Evolutionary conservation across 768 basidiomycete genomes (phyloP), one percentile per base, ranked within the genome.

Genomic region (Phaeotremella fagi): DNA sequence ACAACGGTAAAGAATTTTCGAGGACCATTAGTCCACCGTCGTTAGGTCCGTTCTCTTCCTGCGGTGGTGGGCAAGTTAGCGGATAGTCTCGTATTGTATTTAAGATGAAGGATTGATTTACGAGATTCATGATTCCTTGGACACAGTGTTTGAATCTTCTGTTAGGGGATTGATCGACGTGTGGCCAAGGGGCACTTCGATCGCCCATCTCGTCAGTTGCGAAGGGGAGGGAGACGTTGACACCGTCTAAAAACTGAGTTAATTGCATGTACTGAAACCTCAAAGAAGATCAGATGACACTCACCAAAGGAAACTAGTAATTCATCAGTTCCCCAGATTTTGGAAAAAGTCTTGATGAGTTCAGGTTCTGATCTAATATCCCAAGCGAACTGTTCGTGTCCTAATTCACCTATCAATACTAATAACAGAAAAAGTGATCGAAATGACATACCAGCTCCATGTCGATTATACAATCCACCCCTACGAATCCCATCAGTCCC

Each of bases 21-120:
- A 77, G 72, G 44, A 77, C 71, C 63, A 75, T 69, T 1, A 77
- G 60, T 9, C 76, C 76, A 23, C 76, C 76, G 41, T 77, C 76
- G 33, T 74, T 55, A 2, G 71, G 70, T 7, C 75, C 76, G 57
- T 74, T 75, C 26, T 60, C 54, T 18, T 54, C 55, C 62, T 63
- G 36, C 9, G 25, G 26, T 15, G 49, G 29, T 11, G 47, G n/a
- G n/a, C n/a, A n/a, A n/a, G n/a, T n/a, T n/a, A n/a, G n/a, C n/a
- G n/a, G n/a, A n/a, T n/a, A n/a, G n/a, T n/a, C n/a, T n/a, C n/a
- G n/a, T n/a, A n/a, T n/a, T n/a, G n/a, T n/a, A n/a, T n/a, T n/a
- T n/a, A 18, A 12, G 4, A 29, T 22, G 27, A 7, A 15, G 20
- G 23, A 31, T 16, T 2, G 16, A 56, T 54, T 35, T 29, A 64